Evolutionary conservation across 495 filamentous ascomycete genomes (phyloP).

Genomic region (Lophiotrema nucula): DNA sequence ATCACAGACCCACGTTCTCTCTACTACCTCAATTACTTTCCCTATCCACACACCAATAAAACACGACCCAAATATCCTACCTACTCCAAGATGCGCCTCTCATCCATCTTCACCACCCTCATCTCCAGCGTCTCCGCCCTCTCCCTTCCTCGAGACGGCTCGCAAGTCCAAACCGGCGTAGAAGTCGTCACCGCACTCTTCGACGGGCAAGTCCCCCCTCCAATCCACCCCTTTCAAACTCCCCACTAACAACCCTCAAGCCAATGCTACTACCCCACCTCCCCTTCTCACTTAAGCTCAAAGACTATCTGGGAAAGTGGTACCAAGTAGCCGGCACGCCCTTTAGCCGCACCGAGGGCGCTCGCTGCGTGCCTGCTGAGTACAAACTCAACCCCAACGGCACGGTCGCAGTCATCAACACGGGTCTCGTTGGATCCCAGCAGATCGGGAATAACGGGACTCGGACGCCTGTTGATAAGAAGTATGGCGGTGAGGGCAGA

Average conservation of each 20-base stretch:
- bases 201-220: neutral
- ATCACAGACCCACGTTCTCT: too few species aligned
- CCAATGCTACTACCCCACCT: neutral
- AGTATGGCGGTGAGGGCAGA: neutral
- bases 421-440: neutral
- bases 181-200: neutral
- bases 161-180: neutral
- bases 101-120: neutral
- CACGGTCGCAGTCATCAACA: neutral
- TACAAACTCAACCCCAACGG: neutral
- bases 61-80: too few species aligned
- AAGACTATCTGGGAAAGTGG: neutral
- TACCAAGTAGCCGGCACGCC: neutral
- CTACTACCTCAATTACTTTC: too few species aligned
- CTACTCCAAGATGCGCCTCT: neutral
- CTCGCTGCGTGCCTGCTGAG: neutral
- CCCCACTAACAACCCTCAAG: neutral
- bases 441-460: neutral
- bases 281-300: neutral
- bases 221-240: neutral
- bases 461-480: neutral
- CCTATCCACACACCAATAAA: too few species aligned
- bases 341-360: neutral
- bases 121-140: neutral
- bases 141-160: neutral